phyloP scores from a whole-genome alignment of 1,139 yeast species.

The Eremothecium sinecaudum region DNA sequence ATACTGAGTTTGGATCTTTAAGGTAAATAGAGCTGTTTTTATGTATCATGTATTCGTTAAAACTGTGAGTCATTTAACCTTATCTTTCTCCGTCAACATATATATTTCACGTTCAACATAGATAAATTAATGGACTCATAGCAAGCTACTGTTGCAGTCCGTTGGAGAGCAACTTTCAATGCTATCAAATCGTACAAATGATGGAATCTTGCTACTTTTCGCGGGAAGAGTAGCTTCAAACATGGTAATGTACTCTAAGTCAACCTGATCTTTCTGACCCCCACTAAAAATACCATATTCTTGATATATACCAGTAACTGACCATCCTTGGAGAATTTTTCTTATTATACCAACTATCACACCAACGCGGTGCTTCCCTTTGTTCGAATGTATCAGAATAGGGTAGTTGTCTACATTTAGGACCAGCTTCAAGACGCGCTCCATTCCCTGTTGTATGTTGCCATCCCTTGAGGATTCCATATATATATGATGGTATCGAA shows the following conservation, averaged over 20 bases:
- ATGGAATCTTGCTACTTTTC: slow-evolving; percentile 8
- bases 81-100: no score
- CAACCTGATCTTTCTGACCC: slow-evolving; percentile 80
- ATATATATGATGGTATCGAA: slow-evolving; percentile 50
- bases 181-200: slow-evolving; percentile 8
- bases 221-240: slow-evolving; percentile 20
- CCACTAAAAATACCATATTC: slow-evolving; percentile 89
- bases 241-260: slow-evolving; percentile 49
- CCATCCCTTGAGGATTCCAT: slow-evolving; percentile 74
- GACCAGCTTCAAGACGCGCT: slow-evolving; percentile 53
- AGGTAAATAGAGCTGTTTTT: no score
- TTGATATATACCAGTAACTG: slow-evolving; percentile 83
- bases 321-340: slow-evolving; percentile 84
- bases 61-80: no score
- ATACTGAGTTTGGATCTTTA: no score
- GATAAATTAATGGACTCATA: no score
- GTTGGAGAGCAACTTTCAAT: no score
- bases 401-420: slow-evolving; percentile 73
- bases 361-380: slow-evolving; percentile 93
- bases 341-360: slow-evolving; percentile 83
- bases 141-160: no score
- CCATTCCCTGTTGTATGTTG: slow-evolving; percentile 49
- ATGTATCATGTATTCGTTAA: no score
- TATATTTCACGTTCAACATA: no score
- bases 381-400: slow-evolving; percentile 79